Conservation (phyloP, 2,329 filamentous ascomycete genomes). For the Tolypocladium guangdongense region DNA sequence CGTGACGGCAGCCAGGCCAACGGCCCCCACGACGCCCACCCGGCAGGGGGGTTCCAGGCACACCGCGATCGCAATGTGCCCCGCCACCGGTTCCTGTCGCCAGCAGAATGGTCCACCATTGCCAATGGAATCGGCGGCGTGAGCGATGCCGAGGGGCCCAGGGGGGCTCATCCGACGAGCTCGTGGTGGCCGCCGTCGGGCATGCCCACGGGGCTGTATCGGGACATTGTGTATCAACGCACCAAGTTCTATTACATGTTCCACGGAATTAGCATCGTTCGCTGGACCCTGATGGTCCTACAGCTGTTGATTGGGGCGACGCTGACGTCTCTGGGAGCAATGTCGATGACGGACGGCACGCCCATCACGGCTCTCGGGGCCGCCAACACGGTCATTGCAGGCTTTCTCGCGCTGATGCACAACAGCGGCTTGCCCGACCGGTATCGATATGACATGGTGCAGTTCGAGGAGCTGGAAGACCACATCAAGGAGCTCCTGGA, state of each 20-base stretch:
- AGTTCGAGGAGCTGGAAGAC: conserved; percentile 39
- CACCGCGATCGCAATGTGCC: conserved; percentile 8
- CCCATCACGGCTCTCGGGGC: conserved; percentile 39
- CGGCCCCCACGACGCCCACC: background rate
- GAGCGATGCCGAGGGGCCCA: conserved; percentile 30
- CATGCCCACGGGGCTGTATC: conserved; percentile 37
- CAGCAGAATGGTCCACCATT: conserved; percentile 33
- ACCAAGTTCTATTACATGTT: conserved; percentile 33
- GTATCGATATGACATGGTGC: conserved; percentile 36
- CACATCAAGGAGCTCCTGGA: conserved; percentile 38
- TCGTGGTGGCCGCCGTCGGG: conserved; percentile 35
- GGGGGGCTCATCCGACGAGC: conserved; percentile 28
- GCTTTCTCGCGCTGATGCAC: conserved; percentile 39
- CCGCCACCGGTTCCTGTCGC: conserved; percentile 28
- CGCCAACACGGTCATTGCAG: conserved; percentile 37
- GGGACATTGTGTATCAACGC: conserved; percentile 33
- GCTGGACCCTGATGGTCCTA: conserved; percentile 35
- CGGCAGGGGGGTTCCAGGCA: background rate
- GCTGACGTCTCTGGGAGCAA: conserved; percentile 38
- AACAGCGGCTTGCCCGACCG: conserved; percentile 43
- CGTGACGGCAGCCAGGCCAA: background rate
- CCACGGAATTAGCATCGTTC: conserved; percentile 28
- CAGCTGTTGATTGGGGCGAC: conserved; percentile 38
- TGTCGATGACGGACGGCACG: conserved; percentile 23
- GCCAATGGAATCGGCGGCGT: conserved; percentile 37